These are phyloP conservation scores for Chaetothyriales sp. DNA, from an alignment of 2,329 filamentous ascomycete genomes.

Conservation along the genomic window DNA sequence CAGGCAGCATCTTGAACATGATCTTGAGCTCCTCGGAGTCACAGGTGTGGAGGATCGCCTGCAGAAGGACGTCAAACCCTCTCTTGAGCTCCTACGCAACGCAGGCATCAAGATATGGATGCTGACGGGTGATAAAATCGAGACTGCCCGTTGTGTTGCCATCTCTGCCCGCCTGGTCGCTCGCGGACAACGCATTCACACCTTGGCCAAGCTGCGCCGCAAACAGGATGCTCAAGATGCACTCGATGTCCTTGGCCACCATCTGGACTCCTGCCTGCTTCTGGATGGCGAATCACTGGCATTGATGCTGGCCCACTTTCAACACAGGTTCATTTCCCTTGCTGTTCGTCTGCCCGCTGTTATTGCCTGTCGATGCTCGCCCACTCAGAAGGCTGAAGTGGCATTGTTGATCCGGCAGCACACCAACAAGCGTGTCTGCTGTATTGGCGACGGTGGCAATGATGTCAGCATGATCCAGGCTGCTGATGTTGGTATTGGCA, in stretches of 20 bases:
- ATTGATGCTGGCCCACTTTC: conserved; percentile 68
- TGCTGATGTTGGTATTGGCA: conserved; percentile 91
- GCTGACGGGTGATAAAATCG: conserved; percentile 96
- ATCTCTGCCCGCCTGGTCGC: conserved; percentile 89
- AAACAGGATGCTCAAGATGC: conserved; percentile 77
- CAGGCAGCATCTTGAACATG: conserved; percentile 64
- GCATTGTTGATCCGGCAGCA: conserved; percentile 77
- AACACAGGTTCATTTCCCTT: conserved; percentile 69
- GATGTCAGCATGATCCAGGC: conserved; percentile 99
- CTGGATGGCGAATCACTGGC: conserved; percentile 87
- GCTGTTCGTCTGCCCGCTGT: conserved; percentile 82
- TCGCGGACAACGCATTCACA: conserved; percentile 89
- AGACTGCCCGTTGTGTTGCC: conserved; percentile 90
- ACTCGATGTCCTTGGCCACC: conserved; percentile 74
- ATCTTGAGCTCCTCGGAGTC: conserved; percentile 86
- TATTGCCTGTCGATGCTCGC: conserved; percentile 90
- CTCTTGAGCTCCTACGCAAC: conserved; percentile 83
- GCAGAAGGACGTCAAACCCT: conserved; percentile 88
- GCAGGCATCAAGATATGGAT: conserved; percentile 99
- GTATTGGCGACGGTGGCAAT: conserved; percentile 95
- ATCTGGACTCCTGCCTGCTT: conserved; percentile 71
- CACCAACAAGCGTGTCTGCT: conserved; percentile 91
- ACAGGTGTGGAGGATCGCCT: conserved; percentile 96
- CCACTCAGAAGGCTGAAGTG: conserved; percentile 90
- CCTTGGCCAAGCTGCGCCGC: conserved; percentile 67